Percentiles rank a stretch among this genome's conserved stretches.
These are phyloP conservation scores for Lagenidium giganteum DNA, from an alignment of 352 stramenopile genomes.

Conservation along the genomic window DNA sequence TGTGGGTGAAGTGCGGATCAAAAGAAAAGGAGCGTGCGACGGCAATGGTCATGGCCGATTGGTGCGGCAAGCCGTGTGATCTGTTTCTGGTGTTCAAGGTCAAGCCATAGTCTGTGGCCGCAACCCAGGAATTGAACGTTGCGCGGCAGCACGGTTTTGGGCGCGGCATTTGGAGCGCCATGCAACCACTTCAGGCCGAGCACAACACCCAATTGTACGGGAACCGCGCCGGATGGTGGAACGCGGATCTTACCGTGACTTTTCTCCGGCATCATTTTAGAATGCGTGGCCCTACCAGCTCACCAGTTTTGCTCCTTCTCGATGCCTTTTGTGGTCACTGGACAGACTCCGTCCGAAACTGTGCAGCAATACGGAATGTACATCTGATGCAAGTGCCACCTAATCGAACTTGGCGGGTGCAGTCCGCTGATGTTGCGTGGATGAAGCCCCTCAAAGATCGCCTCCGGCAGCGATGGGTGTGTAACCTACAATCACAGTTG, in stretches of 20 bases:
- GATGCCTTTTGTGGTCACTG: slow-evolving; percentile 13
- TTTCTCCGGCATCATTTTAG: slow-evolving; percentile 17
- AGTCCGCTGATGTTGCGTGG: slow-evolving; percentile 8
- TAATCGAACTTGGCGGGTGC: slow-evolving; percentile 9
- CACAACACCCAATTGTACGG: slow-evolving; percentile 12
- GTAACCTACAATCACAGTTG: no score
- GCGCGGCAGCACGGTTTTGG: slow-evolving; percentile 19
- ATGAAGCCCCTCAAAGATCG: slow-evolving; percentile 14
- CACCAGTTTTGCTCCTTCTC: slow-evolving; percentile 7
- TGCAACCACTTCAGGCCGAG: slow-evolving; percentile 8
- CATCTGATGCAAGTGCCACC: slow-evolving; percentile 8
- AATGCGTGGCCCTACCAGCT: neutral
- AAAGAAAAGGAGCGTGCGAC: slow-evolving; percentile 17
- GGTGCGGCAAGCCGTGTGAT: slow-evolving; percentile 6
- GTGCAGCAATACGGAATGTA: slow-evolving; percentile 5
- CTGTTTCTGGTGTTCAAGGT: slow-evolving; percentile 20
- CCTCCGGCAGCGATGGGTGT: neutral
- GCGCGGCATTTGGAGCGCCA: slow-evolving; percentile 9
- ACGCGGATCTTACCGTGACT: slow-evolving; percentile 2
- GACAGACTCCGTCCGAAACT: slow-evolving; percentile 1
- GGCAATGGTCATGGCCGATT: slow-evolving; percentile 10
- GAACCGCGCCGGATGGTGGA: slow-evolving; percentile 20
- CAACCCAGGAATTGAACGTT: slow-evolving; percentile 1
- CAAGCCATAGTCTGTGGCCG: slow-evolving; percentile 1
- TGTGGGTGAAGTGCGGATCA: slow-evolving; percentile 15